phyloP scores from a whole-genome alignment of 192 early-diverging fungal species.

The Gigaspora rosea region DNA sequence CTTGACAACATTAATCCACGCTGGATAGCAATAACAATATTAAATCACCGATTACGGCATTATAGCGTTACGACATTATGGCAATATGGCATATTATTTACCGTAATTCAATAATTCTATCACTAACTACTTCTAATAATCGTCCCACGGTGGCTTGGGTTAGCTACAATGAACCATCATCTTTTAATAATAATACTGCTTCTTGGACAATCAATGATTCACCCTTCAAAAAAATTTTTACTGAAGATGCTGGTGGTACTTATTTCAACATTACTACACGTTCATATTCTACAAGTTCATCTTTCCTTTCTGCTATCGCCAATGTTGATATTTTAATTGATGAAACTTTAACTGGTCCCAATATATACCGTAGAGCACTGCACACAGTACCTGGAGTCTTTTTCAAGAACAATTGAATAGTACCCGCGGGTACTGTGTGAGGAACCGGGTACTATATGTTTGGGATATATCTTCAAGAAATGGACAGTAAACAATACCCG shows the following conservation, averaged over 20 bases:
- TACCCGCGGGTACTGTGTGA: too few species aligned
- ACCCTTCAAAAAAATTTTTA: conserved; percentile 60
- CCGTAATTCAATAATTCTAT: too few species aligned
- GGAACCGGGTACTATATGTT: too few species aligned
- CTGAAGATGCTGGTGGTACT: conserved; percentile 66
- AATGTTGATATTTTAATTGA: conserved; percentile 71
- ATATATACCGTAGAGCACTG: too few species aligned
- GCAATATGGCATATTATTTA: too few species aligned
- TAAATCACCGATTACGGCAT: neutral
- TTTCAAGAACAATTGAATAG: too few species aligned
- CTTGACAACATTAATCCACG: too few species aligned
- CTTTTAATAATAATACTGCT: conserved; percentile 70
- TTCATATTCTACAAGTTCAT: conserved; percentile 41
- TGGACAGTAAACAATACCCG: too few species aligned
- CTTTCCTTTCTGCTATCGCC: conserved; percentile 55
- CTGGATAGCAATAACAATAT: neutral
- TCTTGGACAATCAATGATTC: conserved; percentile 61
- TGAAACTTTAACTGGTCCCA: conserved; percentile 64
- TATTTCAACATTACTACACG: conserved; percentile 49
- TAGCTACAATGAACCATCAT: conserved; percentile 54
- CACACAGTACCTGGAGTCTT: too few species aligned
- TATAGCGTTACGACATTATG: too few species aligned
- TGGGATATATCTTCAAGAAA: too few species aligned
- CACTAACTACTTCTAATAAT: neutral
- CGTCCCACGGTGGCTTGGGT: conserved; percentile 68